phyloP scores from a whole-genome alignment of 345 rosid species.

The Noccaea caerulescens region DNA sequence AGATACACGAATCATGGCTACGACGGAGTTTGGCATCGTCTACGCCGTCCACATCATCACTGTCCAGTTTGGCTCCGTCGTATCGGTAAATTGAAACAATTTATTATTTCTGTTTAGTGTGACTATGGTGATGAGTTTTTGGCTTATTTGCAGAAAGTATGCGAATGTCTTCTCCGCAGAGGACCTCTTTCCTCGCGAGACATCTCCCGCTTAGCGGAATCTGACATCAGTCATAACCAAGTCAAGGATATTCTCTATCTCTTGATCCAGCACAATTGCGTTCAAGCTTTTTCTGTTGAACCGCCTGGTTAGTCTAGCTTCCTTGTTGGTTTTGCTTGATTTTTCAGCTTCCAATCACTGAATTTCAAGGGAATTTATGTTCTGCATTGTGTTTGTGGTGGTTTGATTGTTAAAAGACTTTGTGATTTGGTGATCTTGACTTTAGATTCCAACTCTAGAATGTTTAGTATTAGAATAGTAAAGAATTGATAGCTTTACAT shows the following conservation, averaged over 20 bases:
- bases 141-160: conserved; percentile 64
- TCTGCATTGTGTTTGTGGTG: background rate
- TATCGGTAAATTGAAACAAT: conserved; percentile 53
- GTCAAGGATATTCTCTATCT: conserved; percentile 70
- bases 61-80: conserved; percentile 78
- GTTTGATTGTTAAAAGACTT: background rate
- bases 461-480: background rate
- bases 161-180: conserved; percentile 76
- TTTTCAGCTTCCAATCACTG: background rate
- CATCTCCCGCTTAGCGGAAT: conserved; percentile 50
- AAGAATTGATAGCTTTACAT: conserved; percentile 1
- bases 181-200: conserved; percentile 59
- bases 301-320: conserved; percentile 46
- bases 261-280: conserved; percentile 85
- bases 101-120: background rate
- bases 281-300: conserved; percentile 68
- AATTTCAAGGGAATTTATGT: background rate
- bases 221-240: conserved; percentile 50
- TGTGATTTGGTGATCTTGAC: background rate
- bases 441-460: background rate
- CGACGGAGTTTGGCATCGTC: conserved; percentile 59
- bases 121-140: background rate
- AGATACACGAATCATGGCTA: conserved; percentile 40
- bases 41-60: conserved; percentile 75
- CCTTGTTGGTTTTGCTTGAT: background rate